Evolutionary conservation across 768 basidiomycete species (phyloP), one percentile per base, ranked within the genome.

Genomic region (Leccinum arenicola): DNA sequence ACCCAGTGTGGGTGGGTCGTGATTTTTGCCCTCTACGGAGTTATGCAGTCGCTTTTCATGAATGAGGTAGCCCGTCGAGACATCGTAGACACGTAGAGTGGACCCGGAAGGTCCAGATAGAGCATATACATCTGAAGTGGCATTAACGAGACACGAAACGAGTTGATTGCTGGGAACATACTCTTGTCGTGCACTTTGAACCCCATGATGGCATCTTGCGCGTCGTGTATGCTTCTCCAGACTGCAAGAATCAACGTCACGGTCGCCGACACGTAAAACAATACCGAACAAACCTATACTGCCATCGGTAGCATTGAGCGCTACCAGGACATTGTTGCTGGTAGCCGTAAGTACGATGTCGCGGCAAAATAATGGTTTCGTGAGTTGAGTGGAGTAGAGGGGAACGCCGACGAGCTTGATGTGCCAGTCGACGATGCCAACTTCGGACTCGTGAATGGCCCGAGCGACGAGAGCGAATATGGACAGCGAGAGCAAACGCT

Each of bases 371-470:
- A 78, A 70, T 0, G 93, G 93, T 6, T 87, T 77, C 1, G 82
- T 82, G 17, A 78, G 67, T 0, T 65, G 69, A 3, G 84, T 78
- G 9, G 78, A 74, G 35, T 80, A 72, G 4, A 87, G 77, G 1
- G 93, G 91, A 4, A 88, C 81, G 15, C 95, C 95, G 56, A 93
- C 76, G 29, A 89, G 81, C 14, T 79, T 73, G 64, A 85, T 89
- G 73, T 97, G 82, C 95, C 95, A 98, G 77, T 96, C 94, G 49
- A 95, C 81, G 48, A 89, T 75, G 48, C 91, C 91, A 56, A 84
- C 89, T 57, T 93, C 89, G 23, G 87, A 82, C 67, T 89, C 81
- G 60, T 90, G 86, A 35, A 89, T 73, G 27, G 86, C 86, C 58
- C 68, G 73, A 25, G 75, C 72, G 40, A 69, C 52, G 25, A 74